Evolutionary conservation across 805 yeast species (phyloP), one percentile per base, ranked within the genome.

Genomic region (Zygotorulaspora florentina): DNA sequence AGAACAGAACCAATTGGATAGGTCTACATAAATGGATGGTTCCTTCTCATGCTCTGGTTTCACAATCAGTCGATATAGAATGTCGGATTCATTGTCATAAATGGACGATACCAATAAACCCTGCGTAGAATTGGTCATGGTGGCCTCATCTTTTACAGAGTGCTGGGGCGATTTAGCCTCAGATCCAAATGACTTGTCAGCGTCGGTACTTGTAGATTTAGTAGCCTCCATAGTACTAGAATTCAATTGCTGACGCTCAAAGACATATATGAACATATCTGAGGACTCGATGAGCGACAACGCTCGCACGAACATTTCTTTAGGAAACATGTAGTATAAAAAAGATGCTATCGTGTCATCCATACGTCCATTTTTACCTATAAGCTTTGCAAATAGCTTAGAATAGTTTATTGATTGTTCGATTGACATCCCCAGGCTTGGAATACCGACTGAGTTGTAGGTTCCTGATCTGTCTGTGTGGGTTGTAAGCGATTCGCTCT

Each of bases 241-340:
- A 9, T 16, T 17, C 20, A 33, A 13, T n/a, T 35, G 38, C 35
- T 40, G 28, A 16, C 39, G 40, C 36, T 56, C 57, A 2, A 58
- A 48, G 8, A 57, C 40, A 46, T 66, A 66, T 10, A 66, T 56
- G 39, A 66, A 62, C 64, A 64, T 57, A 40, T 64, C 58, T 27
- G 48, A 48, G 3, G 69, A 61, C 16, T 66, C 70, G 11, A 66
- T 36, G 13, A 66, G 44, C 0, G 70, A 66, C 11, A 66, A 42
- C 4, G 68, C 68, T 34, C 61, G 53, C 8, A 66, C 57, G 39
- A 64, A 63, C 13, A 64, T 45, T 13, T 64, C 68, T 31, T 59
- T 43, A 1, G 68, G 67, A 31, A 62, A 62, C 43, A 64, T 43
- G 39, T 61, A 64, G 39, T 61, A 58, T 8, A 65, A 46, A 25